Base-by-base conservation (phyloP, 2,329 filamentous ascomycete species). In the Pseudogymnoascus sp. region DNA sequence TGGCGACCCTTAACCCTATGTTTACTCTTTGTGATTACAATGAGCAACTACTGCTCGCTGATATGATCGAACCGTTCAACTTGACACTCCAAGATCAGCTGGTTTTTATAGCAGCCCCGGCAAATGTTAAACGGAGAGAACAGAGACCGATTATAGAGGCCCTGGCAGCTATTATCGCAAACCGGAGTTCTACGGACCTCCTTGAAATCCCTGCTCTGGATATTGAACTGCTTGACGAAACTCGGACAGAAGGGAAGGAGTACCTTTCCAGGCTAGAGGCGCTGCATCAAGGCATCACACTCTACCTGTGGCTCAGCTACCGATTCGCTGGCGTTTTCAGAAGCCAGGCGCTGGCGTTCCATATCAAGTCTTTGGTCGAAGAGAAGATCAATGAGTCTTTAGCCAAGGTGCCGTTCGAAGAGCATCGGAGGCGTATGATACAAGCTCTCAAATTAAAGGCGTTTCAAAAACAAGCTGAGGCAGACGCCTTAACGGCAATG, bases 251-350 rank as follows among this genome's bases (percentile, higher is more conserved):
- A 62, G 73, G 78, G 14, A 68, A 68, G 61, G 64, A 56, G 6
- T 0, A 91, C 68, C 80, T 99, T 10, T 78, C 79, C 62, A 76
- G 80, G 7, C 79, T 97, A 19, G 95, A 99, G 74, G 74, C 78
- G 2, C 80, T 99, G 14, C 95, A 99, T 77, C 90, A 90, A 70
- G 81, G 85, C 29, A 78, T 99, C 38, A 91, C 93, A 50, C 78
- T 93, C 56, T 99, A 97, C 72, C 81, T 96, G 1, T 99, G 95
- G 95, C 80, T 99, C 14, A 93, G 90, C 69, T 97, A 93, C 75
- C 87, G 93, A 6, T 96, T 93, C 74, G 81, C 86, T 3, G 90
- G 90, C 59, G 81, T 96, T 61, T 96, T 97, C 74, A 82, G 79
- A 5, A 90, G 87, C 67, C 85, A 93, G 69, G 79, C 79, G 0